Percentiles rank a stretch among this genome's conserved stretches.
These are phyloP conservation scores for Wickerhamomyces sp. DNA, from an alignment of 1,139 yeast species.

Conservation along the genomic window DNA sequence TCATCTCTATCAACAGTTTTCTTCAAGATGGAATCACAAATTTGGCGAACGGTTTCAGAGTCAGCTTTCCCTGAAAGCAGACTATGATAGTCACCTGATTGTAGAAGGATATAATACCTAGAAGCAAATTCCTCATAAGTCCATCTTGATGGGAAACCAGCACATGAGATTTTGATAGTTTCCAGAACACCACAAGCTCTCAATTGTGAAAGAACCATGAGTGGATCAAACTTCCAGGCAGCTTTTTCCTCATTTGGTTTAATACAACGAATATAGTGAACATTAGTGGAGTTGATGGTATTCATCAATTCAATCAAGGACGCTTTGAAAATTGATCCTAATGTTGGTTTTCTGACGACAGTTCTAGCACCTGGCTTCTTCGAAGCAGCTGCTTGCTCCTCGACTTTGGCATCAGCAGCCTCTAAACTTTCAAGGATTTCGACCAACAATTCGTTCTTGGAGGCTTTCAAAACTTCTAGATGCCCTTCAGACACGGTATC, in stretches of 20 bases:
- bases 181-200: slow-evolving; percentile 99
- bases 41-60: slow-evolving; percentile 52
- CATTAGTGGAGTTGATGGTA: slow-evolving; percentile 91
- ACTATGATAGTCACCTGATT: slow-evolving; percentile 64
- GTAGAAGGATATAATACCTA: slow-evolving; percentile 78
- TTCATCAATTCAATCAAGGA: slow-evolving; percentile 90
- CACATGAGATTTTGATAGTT: slow-evolving; percentile 93
- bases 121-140: slow-evolving; percentile 90
- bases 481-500: slow-evolving; percentile 97
- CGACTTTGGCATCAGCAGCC: slow-evolving; percentile 45
- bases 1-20: slow-evolving; percentile 55
- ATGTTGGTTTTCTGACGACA: slow-evolving; percentile 79
- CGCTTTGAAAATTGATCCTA: slow-evolving; percentile 90
- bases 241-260: slow-evolving; percentile 92
- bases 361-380: slow-evolving; percentile 33
- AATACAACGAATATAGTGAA: slow-evolving; percentile 94
- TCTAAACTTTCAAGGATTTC: slow-evolving; percentile 64
- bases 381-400: slow-evolving; percentile 32
- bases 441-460: slow-evolving; percentile 61
- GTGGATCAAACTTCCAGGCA: slow-evolving; percentile 95
- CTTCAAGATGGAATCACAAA: slow-evolving; percentile 65
- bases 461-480: slow-evolving; percentile 69
- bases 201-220: slow-evolving; percentile 91
- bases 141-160: slow-evolving; percentile 98
- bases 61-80: slow-evolving; percentile 52